Base-by-base conservation (phyloP, 345 rosid species). In the Lagerstroemia speciosa region DNA sequence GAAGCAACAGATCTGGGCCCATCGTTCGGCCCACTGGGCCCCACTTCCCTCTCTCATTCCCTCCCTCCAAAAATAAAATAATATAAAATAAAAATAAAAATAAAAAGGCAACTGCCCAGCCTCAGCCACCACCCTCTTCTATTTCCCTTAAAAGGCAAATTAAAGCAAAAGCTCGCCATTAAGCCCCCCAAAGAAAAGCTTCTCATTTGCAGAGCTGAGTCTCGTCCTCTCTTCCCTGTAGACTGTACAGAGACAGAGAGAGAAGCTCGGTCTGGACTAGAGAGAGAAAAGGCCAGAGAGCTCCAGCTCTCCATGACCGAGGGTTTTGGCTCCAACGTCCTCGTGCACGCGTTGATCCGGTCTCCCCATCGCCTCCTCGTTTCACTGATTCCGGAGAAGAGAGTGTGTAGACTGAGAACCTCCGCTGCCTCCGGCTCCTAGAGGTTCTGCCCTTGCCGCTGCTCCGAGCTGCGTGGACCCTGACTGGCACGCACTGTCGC, bases 1-100 rank as follows among this genome's bases (percentile, higher is more conserved):
- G 85, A 66, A 78, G 84, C 67, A 76, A 79, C 94, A 86, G 32
- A 36, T 5, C 60, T 68, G 76, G 88, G 77, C 72, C 80, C 73
- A 60, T 70, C 6, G n/a, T 4, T 2, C 32, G 71, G 64, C 34
- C 77, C 84, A 36, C 67, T 38, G 55, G 74, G 66, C 65, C 82
- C 80, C 82, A n/a, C n/a, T n/a, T n/a, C n/a, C n/a, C n/a, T n/a
- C n/a, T n/a, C n/a, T n/a, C n/a, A n/a, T n/a, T n/a, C n/a, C n/a
- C n/a, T n/a, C 46, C 14, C 46, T 9, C 46, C 38, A 7, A 9
- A 14, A 16, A 14, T 8, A 41, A 41, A 41, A 41, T 41, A 41
- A 41, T 36, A 5, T 4, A 9, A 4, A 36, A 41, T 41, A 41
- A 41, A 41, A 41, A 41, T 2, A 41, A 16, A 14, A 8, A 53